These are phyloP conservation scores for Malassezia japonica DNA, from an alignment of 1,284 basidiomycete species.

Conservation along the genomic window DNA sequence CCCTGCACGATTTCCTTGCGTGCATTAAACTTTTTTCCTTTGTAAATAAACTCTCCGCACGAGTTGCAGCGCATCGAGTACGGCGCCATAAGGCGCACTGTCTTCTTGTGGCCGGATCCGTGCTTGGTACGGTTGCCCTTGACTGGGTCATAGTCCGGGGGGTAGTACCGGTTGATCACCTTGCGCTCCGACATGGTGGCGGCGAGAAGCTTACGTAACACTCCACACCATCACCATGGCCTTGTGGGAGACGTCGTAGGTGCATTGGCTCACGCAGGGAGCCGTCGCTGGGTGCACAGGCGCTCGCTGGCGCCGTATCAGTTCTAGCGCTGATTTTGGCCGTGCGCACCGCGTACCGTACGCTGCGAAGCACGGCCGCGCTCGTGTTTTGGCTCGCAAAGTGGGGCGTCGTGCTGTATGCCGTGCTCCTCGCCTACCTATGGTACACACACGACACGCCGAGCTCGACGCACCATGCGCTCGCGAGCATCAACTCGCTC, in stretches of 20 bases:
- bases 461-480: background rate
- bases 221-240: background rate
- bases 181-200: slow-evolving; percentile 50
- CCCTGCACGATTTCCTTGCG: slow-evolving; percentile 94
- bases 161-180: slow-evolving; percentile 51
- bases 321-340: background rate
- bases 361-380: slow-evolving; percentile 8
- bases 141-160: slow-evolving; percentile 85
- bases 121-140: slow-evolving; percentile 82
- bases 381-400: slow-evolving; percentile 7
- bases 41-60: slow-evolving; percentile 86
- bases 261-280: background rate
- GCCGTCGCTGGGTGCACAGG: background rate
- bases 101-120: slow-evolving; percentile 84
- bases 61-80: slow-evolving; percentile 80
- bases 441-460: slow-evolving; percentile 5
- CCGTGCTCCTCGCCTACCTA: background rate
- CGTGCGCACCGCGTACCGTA: slow-evolving; percentile 7
- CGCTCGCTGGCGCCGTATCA: slow-evolving; percentile 2
- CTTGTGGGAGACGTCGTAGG: background rate
- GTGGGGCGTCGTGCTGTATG: slow-evolving; percentile 11
- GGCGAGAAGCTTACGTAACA: background rate
- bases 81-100: slow-evolving; percentile 96
- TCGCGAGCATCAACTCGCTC: background rate
- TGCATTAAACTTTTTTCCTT: slow-evolving; percentile 99